Base-by-base conservation (phyloP, 108 stramenopile species). In the Pelagomonas calceolata region DNA sequence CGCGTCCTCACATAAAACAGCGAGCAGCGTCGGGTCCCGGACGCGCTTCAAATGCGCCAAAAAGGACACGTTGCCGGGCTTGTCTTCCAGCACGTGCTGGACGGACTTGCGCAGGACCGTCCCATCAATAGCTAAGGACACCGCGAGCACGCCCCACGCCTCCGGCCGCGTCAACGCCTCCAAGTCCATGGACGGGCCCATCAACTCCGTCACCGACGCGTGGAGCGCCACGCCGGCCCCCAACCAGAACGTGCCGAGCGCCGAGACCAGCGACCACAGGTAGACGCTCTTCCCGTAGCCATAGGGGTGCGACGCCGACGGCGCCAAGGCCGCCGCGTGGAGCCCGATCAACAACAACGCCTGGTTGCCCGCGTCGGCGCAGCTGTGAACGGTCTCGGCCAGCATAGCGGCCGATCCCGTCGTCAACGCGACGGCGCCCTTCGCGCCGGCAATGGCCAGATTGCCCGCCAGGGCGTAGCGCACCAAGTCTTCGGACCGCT, bases 361-460 rank as follows among this genome's bases (percentile, higher is more conserved):
- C 75, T 98, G 97, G 79, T 98, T 98, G 0, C 89, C 95, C 67
- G 91, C 88, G 79, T 98, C 97, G 0, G 93, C 94, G 45, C 91
- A 85, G 64, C 88, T 86, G 77, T 98, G 97, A 32, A 98, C 83
- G 37, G 95, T 88, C 77, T 98, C 97, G 26, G 92, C 86, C 63
- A 94, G 73, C 95, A 98, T 95, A 34, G 92, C 89, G 31, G 88
- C 87, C 21, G 90, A 91, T 18, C 95, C 95, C 32, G 87, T 89
- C 30, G 86, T 82, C 64, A 90, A 31, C 78, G 88, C 94, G n/a
- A 93, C 94, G 32, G 80, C 87, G 30, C 93, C 74, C 82, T 98
- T 98, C 18, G 91, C 86, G 0, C 68, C 44, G 35, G 92, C 91
- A 68, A 96, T 95, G 43, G 95, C 67, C 32, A 91, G 72, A 75